Evolutionary conservation across 306 rosid genomes (phyloP), one percentile per base, ranked within the genome.

Genomic region (Cicer yamashitae): DNA sequence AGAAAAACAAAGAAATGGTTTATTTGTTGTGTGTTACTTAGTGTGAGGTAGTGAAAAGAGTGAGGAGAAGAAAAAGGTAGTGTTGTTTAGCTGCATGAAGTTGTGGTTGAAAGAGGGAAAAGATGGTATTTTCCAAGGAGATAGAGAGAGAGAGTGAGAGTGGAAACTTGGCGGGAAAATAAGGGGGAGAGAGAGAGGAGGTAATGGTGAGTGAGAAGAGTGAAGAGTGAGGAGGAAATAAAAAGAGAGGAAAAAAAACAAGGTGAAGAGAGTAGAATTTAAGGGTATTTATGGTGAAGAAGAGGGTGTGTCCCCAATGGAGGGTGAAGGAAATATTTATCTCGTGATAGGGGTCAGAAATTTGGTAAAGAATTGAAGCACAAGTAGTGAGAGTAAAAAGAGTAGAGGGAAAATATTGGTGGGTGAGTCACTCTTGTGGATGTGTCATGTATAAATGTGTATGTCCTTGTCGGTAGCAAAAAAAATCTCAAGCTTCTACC

Each of bases 131-230:
- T 54, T 54, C 37, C 34, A 7, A 54, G 11, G 40, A 63, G 53
- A 44, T 34, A 10, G 71, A 7, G 40, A 13, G 62, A 6, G 15
- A 8, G 15, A 13, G 38, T 25, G 50, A 4, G 57, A 56, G 70
- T 17, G 14, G 1, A 8, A 34, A 46, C 1, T 85, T 82, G 89
- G 89, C 84, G 84, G 86, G 84, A 85, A 80, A 52, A 15, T 10
- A 20, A 46, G 7, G 30, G 70, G 71, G 58, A 45, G n/a, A 45
- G 76, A 44, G 76, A 10, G 68, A 2, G 3, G 10, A 7, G 66
- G 25, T 6, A 46, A 9, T 44, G 10, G 37, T 0, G 30, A 30
- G 18, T 61, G 47, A 8, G 39, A 13, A 57, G 7, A 9, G 37
- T 13, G 70, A 12, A 1, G 7, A 8, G 34, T 0, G 44, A 18